A percentile compares a stretch with the other conserved stretches of the same genome.
Evolutionary conservation across 2,329 filamentous ascomycete genomes (phyloP).

Genomic region (Fusarium mexicanum): DNA sequence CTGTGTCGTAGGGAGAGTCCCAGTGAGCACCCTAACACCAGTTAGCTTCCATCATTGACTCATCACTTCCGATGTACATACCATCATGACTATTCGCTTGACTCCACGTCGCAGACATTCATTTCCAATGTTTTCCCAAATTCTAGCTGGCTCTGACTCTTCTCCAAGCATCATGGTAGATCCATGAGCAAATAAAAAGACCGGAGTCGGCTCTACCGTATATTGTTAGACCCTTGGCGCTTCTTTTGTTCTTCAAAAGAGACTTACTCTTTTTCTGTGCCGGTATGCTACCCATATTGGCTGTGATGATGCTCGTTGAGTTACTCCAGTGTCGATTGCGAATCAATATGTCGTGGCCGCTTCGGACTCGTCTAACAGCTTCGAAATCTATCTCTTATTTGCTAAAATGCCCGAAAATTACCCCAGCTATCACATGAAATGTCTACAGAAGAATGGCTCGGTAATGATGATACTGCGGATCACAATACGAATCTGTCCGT

Average conservation of each 20-base stretch:
- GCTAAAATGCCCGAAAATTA: neutral
- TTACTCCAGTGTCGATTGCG: neutral
- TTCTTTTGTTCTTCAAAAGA: rapidly evolving
- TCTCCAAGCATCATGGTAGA: slow-evolving; percentile 37
- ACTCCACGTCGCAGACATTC: slow-evolving; percentile 22
- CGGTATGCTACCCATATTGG: neutral
- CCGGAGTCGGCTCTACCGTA: slow-evolving; percentile 5
- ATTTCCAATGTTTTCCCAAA: slow-evolving; percentile 29
- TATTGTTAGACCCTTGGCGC: neutral
- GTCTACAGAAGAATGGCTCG: neutral
- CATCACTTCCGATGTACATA: neutral
- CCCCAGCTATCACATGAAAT: rapidly evolving
- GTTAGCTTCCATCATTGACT: rapidly evolving
- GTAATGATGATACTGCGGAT: rapidly evolving
- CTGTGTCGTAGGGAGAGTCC: slow-evolving; percentile 63
- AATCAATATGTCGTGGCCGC: neutral
- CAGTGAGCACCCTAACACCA: slow-evolving; percentile 62
- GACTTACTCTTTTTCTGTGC: neutral
- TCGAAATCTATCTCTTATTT: neutral
- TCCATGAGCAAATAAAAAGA: slow-evolving; percentile 31
- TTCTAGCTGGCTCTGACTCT: slow-evolving; percentile 23
- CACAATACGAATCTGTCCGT: neutral
- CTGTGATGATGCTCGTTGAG: neutral
- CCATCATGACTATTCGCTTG: slow-evolving; percentile 32
- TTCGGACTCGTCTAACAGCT: neutral